Base-by-base conservation (phyloP, 495 filamentous ascomycete species). In the Pseudotulostoma volvatum region DNA sequence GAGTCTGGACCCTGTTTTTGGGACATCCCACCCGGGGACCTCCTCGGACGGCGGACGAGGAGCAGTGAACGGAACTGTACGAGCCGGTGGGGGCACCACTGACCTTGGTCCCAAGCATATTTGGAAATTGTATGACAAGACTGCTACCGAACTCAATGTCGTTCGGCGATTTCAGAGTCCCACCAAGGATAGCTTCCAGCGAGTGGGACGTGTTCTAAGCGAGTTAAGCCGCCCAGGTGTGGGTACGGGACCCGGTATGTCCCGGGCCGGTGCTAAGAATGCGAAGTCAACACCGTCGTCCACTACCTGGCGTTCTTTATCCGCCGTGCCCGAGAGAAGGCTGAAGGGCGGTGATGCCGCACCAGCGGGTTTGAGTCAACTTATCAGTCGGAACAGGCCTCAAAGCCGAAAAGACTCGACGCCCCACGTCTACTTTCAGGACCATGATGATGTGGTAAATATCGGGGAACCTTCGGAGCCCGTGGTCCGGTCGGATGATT, bases 61-160 rank as follows among this genome's bases (percentile, higher is more conserved):
- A 15, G 40, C 57, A n/a, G 52, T 49, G 5, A 64, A 62, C 39
- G 55, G 61, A 8, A 40, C 45, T 9, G 40, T 46, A 19, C 49
- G 61, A 18, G 41, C 43, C 21, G 55, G 57, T 1, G 52, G 38
- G 3, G 38, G 40, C 9, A 48, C 52, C 3, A 56, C 64, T 34
- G 57, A 65, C 34, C 57, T 37, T 33, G 63, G 64, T 48, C 36
- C 56, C 18, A 61, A 63, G 34, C 61, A 63, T 16, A 52, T 61
- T 36, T 56, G 61, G 32, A 67, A 65, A 34, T 52, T 53, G 15
- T 67, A 64, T 38, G 63, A 67, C 42, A 67, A 64, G 41, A 57
- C 53, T 0, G 48, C 63, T 9, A 38, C 60, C 13, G 63, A 67
- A 41, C 40, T 67, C 16, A 58, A 53, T 16, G 63, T 65, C 18